Conservation (phyloP, 306 rosid species). For the Lotus japonicus region DNA sequence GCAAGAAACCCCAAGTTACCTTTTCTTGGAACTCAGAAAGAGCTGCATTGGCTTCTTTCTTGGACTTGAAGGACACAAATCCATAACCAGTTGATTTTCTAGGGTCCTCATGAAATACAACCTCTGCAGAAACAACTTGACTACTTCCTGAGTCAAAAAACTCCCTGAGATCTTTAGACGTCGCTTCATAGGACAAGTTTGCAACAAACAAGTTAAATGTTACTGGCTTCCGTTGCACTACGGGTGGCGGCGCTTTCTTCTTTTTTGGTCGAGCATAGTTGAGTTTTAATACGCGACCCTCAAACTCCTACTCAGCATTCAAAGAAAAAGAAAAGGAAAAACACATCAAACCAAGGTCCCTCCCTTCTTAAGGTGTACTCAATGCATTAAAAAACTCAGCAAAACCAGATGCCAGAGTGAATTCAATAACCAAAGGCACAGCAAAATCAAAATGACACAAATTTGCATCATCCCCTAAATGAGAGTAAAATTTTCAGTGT, state of each 20-base stretch:
- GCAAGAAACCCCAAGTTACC: slow-evolving; percentile 39
- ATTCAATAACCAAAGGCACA: background rate
- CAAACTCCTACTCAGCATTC: slow-evolving; percentile 50
- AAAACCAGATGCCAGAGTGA: background rate
- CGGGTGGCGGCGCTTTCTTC: slow-evolving; percentile 47
- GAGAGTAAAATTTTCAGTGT: background rate
- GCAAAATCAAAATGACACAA: background rate
- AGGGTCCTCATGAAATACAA: slow-evolving; percentile 61
- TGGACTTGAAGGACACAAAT: slow-evolving; percentile 76
- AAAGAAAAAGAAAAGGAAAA: slow-evolving; percentile 1
- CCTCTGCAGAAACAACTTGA: slow-evolving; percentile 55
- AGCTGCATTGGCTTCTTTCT: slow-evolving; percentile 75
- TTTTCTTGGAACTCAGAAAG: slow-evolving; percentile 66
- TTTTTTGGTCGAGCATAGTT: slow-evolving; percentile 59
- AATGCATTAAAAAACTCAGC: background rate
- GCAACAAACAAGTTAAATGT: slow-evolving; percentile 81
- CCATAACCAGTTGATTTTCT: slow-evolving; percentile 82
- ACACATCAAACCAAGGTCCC: background rate
- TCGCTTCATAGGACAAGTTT: slow-evolving; percentile 66
- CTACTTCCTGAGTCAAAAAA: slow-evolving; percentile 56
- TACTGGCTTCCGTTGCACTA: slow-evolving; percentile 42
- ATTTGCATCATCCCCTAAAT: background rate
- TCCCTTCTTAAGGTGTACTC: background rate
- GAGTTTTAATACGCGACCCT: slow-evolving; percentile 58
- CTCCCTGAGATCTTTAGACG: slow-evolving; percentile 68